These are phyloP conservation scores for Calonectria pteridis DNA, from an alignment of 2,329 filamentous ascomycete species.

Conservation along the genomic window DNA sequence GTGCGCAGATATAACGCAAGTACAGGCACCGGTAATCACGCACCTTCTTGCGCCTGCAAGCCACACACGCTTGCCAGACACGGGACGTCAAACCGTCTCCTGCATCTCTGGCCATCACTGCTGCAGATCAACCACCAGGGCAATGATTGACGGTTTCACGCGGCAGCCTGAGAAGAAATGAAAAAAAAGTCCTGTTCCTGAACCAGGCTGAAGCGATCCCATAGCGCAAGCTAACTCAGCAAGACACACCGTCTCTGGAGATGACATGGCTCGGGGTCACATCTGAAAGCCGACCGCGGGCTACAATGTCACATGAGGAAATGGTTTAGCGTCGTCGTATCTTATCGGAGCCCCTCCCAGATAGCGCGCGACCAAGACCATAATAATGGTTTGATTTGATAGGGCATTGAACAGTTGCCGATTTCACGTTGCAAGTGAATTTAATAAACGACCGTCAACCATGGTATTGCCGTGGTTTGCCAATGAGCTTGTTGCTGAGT, in stretches of 20 bases:
- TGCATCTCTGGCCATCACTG: not conserved
- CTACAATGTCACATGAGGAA: not conserved
- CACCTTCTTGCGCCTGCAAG: constrained; percentile 18
- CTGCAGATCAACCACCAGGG: not conserved
- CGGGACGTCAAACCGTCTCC: not conserved
- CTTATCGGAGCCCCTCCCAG: not conserved
- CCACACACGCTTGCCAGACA: constrained; percentile 17
- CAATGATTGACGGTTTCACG: not conserved
- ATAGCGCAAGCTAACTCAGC: not conserved
- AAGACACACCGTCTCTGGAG: not conserved
- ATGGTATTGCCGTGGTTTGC: not conserved
- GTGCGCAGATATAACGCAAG: not conserved
- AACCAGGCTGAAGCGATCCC: not conserved
- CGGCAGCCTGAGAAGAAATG: not conserved
- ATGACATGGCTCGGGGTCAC: not conserved
- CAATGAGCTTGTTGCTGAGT: not conserved
- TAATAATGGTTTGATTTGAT: not conserved
- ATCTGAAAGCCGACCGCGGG: constrained; percentile 3
- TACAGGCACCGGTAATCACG: not conserved
- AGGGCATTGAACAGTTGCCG: too few relatives aligned
- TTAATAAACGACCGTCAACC: not conserved
- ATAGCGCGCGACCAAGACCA: not conserved
- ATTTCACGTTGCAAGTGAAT: not conserved
- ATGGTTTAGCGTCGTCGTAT: not conserved
- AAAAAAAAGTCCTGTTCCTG: too few relatives aligned